Percentiles rank a stretch among this genome's conserved stretches.
Conservation (phyloP, 2,329 filamentous ascomycete species). For the Fusarium succisae region DNA sequence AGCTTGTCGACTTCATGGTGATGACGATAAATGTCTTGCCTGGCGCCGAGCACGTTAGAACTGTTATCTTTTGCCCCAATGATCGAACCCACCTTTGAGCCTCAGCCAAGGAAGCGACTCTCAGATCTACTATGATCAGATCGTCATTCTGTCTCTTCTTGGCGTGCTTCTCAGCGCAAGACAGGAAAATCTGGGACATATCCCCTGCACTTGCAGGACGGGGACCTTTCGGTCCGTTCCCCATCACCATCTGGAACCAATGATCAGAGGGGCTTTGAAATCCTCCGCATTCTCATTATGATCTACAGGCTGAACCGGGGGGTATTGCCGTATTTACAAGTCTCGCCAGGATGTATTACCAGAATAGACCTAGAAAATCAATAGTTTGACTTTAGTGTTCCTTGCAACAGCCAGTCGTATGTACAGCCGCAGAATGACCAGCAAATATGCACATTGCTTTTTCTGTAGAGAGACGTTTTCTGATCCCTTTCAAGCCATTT, state of each 20-base stretch:
- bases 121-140: background rate
- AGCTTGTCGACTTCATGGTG: background rate
- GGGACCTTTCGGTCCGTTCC: background rate
- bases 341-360: background rate
- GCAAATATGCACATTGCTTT: background rate
- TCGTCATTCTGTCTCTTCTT: background rate
- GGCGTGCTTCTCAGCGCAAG: background rate
- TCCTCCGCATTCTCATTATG: background rate
- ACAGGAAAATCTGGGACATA: background rate
- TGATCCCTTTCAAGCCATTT: background rate
- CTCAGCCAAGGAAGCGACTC: background rate
- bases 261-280: background rate
- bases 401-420: background rate
- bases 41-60: background rate
- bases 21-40: background rate
- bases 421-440: background rate
- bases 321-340: background rate
- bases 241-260: background rate
- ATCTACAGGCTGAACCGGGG: background rate
- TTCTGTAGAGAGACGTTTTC: background rate
- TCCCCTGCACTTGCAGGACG: background rate
- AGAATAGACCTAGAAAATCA: background rate
- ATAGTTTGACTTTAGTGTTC: slow-evolving; percentile 6
- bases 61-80: too few relatives aligned
- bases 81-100: background rate